Evolutionary conservation across 208 protist species (phyloP).

Genomic region (Leptomonas pyrrhocoris): DNA sequence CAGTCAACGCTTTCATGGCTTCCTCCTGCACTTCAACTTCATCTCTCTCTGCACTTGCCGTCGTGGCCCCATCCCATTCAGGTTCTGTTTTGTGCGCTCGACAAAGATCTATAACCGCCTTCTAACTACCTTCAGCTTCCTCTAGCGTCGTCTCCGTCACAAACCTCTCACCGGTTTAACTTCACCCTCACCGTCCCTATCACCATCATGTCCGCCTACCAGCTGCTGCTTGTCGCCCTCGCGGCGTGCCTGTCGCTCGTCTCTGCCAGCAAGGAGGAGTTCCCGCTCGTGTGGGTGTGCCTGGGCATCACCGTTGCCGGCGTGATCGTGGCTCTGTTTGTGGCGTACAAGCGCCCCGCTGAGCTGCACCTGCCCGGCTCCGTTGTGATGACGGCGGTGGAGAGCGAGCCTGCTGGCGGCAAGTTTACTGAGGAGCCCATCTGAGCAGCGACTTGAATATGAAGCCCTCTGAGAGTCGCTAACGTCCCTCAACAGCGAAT

Average conservation of each 20-base stretch:
- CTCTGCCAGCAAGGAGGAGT: conserved; percentile 48
- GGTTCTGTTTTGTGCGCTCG: too few species aligned
- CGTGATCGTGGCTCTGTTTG: conserved; percentile 43
- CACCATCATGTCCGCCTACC: conserved; percentile 1
- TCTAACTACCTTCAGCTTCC: not conserved
- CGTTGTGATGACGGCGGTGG: conserved; percentile 39
- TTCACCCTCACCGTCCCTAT: not conserved
- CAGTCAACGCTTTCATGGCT: too few species aligned
- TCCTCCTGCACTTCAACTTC: too few species aligned
- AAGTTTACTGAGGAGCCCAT: conserved; percentile 7
- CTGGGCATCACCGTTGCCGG: conserved; percentile 63
- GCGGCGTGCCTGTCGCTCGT: conserved; percentile 31
- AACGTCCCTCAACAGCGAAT: too few species aligned
- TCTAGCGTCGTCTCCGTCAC: not conserved
- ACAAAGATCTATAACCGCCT: not conserved
- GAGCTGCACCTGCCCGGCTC: conserved; percentile 51
- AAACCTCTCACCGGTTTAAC: not conserved
- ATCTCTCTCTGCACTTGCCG: too few species aligned
- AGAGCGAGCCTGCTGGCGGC: conserved; percentile 26
- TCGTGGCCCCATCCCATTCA: too few species aligned
- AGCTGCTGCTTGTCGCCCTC: conserved; percentile 22
- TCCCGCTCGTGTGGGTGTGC: conserved; percentile 68
- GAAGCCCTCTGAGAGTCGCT: too few species aligned
- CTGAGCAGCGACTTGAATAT: not conserved
- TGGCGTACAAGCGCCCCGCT: conserved; percentile 60